These are phyloP conservation scores for Anastatica hierochuntica DNA, from an alignment of 345 rosid species.

Conservation along the genomic window DNA sequence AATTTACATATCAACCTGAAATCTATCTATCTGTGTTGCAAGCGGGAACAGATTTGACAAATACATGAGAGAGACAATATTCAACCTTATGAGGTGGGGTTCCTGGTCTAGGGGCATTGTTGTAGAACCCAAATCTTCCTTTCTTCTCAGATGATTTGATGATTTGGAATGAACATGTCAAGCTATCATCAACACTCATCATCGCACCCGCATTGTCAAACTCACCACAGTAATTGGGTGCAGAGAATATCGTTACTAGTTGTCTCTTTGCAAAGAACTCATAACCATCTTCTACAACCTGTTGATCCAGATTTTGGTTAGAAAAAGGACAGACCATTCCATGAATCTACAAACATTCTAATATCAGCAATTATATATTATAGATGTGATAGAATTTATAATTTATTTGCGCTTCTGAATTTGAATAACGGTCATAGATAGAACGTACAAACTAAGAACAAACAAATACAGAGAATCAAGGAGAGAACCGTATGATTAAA, in stretches of 20 bases:
- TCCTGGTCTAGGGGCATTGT: neutral
- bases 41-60: no score
- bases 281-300: neutral
- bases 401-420: no score
- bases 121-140: neutral
- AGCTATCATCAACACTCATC: slow-evolving; percentile 77
- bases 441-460: neutral
- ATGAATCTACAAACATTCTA: neutral
- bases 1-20: neutral
- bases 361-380: neutral
- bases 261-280: neutral
- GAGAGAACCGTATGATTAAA: no score
- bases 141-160: neutral
- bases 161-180: neutral
- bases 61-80: neutral
- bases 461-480: no score
- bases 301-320: neutral
- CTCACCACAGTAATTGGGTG: slow-evolving; percentile 90
- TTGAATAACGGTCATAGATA: no score
- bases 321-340: neutral
- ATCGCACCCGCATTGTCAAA: slow-evolving; percentile 86
- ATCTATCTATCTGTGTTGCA: neutral
- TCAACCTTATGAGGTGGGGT: neutral
- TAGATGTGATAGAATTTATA: neutral
- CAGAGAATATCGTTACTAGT: slow-evolving; percentile 48